phyloP scores from a whole-genome alignment of 805 yeast species.

The Ogataea kodamae region DNA sequence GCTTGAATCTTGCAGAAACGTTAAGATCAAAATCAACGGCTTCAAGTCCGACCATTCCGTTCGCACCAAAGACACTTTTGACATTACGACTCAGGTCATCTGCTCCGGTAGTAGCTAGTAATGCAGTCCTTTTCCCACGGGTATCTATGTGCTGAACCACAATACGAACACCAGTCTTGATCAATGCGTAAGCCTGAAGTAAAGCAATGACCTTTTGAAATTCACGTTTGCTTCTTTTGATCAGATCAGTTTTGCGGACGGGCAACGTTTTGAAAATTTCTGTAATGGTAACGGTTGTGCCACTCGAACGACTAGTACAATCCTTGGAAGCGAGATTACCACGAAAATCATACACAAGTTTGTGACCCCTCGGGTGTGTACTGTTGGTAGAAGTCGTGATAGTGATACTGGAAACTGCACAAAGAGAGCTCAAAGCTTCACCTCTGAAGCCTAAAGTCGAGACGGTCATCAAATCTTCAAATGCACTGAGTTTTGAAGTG shows the following conservation, averaged over 20 bases:
- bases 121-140: constrained; percentile 46
- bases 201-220: constrained; percentile 62
- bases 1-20: constrained; percentile 30
- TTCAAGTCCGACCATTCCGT: constrained; percentile 55
- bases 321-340: constrained; percentile 48
- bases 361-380: constrained; percentile 54
- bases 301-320: constrained; percentile 52
- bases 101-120: constrained; percentile 58
- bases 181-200: constrained; percentile 66
- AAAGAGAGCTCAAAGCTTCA: constrained; percentile 72
- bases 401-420: constrained; percentile 48
- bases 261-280: constrained; percentile 70
- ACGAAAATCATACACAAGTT: constrained; percentile 47
- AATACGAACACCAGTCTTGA: constrained; percentile 55
- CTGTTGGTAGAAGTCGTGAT: constrained; percentile 48
- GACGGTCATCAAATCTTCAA: constrained; percentile 51
- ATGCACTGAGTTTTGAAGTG: constrained; percentile 60
- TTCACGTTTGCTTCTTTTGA: constrained; percentile 64
- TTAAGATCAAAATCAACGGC: constrained; percentile 44
- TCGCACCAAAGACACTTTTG: constrained; percentile 66
- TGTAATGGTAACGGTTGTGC: constrained; percentile 61
- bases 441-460: constrained; percentile 74
- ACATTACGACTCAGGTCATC: constrained; percentile 52
- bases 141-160: constrained; percentile 51
- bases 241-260: constrained; percentile 74